Conservation (phyloP, 495 filamentous ascomycete genomes). For the Glarea lozoyensis region DNA sequence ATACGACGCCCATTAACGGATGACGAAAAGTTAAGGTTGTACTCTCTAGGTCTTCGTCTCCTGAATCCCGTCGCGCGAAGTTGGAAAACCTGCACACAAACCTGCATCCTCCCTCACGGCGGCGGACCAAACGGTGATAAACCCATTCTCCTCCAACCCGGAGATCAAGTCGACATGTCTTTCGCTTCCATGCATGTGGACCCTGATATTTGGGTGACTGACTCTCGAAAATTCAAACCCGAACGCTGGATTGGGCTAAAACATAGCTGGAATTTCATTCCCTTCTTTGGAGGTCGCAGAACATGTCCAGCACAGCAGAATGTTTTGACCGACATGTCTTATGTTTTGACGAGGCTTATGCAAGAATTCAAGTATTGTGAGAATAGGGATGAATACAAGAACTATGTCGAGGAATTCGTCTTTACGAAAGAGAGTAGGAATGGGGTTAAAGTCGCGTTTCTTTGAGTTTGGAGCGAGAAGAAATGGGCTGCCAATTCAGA, state of each 20-base stretch:
- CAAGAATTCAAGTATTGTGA: not conserved
- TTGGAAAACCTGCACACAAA: not conserved
- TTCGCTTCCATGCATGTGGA: not conserved
- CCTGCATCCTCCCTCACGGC: conserved; percentile 35
- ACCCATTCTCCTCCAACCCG: conserved; percentile 34
- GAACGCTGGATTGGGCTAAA: not conserved
- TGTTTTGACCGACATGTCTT: not conserved
- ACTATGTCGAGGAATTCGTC: not conserved
- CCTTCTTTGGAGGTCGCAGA: not conserved
- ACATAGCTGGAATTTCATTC: not conserved
- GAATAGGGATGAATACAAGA: not conserved
- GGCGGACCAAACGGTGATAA: conserved; percentile 35
- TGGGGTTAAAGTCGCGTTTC: conserved; percentile 1
- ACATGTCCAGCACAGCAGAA: not conserved
- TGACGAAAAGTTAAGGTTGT: not conserved
- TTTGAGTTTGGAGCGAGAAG: no score
- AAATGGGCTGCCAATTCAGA: no score
- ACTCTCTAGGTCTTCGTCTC: not conserved
- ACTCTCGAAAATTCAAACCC: not conserved
- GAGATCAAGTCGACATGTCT: conserved; percentile 1
- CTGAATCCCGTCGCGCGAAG: not conserved
- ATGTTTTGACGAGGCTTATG: conserved; percentile 21
- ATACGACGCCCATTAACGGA: not conserved
- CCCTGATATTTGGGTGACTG: not conserved
- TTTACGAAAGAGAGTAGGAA: not conserved